phyloP scores from a whole-genome alignment of 305 asterid species.

The Fraxinus dipetala region DNA sequence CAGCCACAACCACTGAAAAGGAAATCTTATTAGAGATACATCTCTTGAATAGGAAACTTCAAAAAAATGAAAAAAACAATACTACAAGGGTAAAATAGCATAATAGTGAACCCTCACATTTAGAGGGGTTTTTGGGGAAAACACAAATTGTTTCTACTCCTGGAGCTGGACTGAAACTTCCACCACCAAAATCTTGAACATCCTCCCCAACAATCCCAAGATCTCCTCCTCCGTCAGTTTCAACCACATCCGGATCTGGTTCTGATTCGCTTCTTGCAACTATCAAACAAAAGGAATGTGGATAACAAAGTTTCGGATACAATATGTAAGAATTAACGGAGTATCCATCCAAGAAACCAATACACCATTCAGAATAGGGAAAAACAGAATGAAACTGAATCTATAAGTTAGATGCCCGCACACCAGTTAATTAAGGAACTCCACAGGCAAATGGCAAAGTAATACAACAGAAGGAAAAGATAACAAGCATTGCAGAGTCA shows the following conservation, averaged over 20 bases:
- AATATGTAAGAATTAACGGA: background rate
- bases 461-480: background rate
- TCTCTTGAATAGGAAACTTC: background rate
- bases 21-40: conserved; percentile 20
- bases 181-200: conserved; percentile 69
- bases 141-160: conserved; percentile 82
- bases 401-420: background rate
- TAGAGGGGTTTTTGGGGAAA: conserved; percentile 86
- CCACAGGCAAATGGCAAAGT: background rate
- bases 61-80: background rate
- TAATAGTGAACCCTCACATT: conserved; percentile 41
- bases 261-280: conserved; percentile 74
- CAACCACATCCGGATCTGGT: conserved; percentile 45
- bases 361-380: conserved; percentile 2
- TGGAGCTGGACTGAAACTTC: conserved; percentile 67
- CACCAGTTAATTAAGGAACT: background rate
- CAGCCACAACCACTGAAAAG: conserved; percentile 68
- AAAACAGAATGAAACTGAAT: background rate
- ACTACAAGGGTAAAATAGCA: conserved; percentile 5
- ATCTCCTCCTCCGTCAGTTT: conserved; percentile 57
- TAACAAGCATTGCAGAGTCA: conserved; percentile 10
- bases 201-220: conserved; percentile 89
- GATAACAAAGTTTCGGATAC: background rate
- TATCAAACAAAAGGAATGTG: conserved; percentile 25
- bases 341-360: background rate